These are phyloP conservation scores for Rubia peregrina DNA, from an alignment of 305 asterid species.

Conservation along the genomic window DNA sequence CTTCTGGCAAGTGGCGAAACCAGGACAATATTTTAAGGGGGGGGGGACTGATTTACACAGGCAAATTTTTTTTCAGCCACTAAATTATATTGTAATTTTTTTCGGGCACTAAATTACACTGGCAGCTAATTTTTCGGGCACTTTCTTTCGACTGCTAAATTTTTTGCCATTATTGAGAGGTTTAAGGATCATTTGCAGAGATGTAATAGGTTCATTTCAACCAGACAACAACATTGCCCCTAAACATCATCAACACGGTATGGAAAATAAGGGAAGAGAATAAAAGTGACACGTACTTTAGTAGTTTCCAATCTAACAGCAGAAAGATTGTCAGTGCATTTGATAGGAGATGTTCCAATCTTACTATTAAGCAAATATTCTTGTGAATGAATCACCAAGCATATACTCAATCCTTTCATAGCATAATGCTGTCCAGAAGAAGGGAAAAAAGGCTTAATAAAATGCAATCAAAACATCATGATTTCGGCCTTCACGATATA, in stretches of 20 bases:
- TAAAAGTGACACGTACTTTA: conserved; percentile 37
- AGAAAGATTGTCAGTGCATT: conserved; percentile 54
- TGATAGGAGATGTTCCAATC: conserved; percentile 63
- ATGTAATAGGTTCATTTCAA: conserved; percentile 20
- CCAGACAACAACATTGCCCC: conserved; percentile 11
- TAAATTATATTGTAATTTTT: too few relatives aligned
- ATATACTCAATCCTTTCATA: conserved; percentile 67
- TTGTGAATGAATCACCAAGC: conserved; percentile 82
- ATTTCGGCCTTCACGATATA: not conserved
- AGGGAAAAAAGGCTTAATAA: not conserved
- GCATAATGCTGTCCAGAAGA: conserved; percentile 69
- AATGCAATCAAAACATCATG: not conserved
- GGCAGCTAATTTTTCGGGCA: too few relatives aligned
- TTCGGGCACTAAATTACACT: too few relatives aligned
- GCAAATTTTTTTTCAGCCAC: too few relatives aligned
- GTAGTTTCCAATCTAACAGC: conserved; percentile 86
- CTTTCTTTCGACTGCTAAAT: too few relatives aligned
- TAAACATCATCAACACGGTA: conserved; percentile 17
- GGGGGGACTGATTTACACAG: too few relatives aligned
- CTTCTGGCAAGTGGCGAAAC: too few relatives aligned
- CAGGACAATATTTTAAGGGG: too few relatives aligned
- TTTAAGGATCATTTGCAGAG: conserved; percentile 77
- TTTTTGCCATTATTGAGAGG: conserved; percentile 79
- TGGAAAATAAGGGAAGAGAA: conserved; percentile 12
- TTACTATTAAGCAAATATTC: conserved; percentile 72